These are phyloP conservation scores for Penicillium diatomitis DNA, from an alignment of 495 filamentous ascomycete genomes.

Conservation along the genomic window DNA sequence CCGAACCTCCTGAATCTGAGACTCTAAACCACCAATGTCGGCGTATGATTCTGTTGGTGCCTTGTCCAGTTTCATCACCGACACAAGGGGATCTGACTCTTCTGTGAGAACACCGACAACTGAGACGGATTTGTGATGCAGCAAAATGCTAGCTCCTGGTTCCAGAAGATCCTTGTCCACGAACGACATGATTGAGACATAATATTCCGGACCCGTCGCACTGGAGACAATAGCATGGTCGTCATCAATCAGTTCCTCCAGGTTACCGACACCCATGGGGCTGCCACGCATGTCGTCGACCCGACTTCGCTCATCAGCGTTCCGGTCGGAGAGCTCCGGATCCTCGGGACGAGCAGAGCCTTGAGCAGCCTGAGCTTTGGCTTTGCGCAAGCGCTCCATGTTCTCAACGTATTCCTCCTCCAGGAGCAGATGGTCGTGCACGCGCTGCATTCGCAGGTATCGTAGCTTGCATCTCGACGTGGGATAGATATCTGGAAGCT, in stretches of 20 bases:
- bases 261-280: conserved; percentile 95
- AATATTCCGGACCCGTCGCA: conserved; percentile 96
- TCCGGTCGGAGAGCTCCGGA: conserved; percentile 49
- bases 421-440: conserved; percentile 92
- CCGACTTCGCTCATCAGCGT: conserved; percentile 89
- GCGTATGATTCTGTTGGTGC: conserved; percentile 97
- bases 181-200: conserved; percentile 99
- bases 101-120: conserved; percentile 97
- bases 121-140: conserved; percentile 96
- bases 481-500: conserved; percentile 87
- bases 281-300: conserved; percentile 98
- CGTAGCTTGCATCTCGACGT: conserved; percentile 96
- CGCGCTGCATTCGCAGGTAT: conserved; percentile 93
- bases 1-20: conserved; percentile 94
- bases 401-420: conserved; percentile 99
- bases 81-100: conserved; percentile 90
- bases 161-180: conserved; percentile 98
- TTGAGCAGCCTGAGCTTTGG: conserved; percentile 69
- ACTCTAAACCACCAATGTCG: conserved; percentile 92
- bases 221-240: conserved; percentile 98
- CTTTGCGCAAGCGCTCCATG: conserved; percentile 86
- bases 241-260: conserved; percentile 99
- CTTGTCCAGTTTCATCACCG: conserved; percentile 99
- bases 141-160: conserved; percentile 86
- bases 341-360: conserved; percentile 41